Conservation (phyloP, 2,329 filamentous ascomycete species). For the Botryosphaeria agaves region DNA sequence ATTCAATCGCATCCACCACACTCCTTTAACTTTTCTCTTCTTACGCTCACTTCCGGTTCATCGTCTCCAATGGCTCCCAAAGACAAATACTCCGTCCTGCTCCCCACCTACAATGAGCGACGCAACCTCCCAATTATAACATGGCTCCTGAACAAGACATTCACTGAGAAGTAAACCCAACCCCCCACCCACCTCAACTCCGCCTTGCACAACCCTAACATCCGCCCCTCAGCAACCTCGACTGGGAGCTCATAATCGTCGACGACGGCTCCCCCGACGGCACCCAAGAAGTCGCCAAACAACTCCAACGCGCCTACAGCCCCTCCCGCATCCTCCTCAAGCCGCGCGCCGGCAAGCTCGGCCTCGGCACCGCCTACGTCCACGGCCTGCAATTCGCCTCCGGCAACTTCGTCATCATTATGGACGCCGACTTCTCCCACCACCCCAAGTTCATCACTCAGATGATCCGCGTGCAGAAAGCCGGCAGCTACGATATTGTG, state of each 20-base stretch:
- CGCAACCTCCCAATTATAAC: conserved; percentile 90
- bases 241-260: conserved; percentile 96
- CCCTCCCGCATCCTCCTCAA: conserved; percentile 64
- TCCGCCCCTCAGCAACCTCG: conserved; percentile 49
- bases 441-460: conserved; percentile 97
- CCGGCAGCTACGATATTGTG: conserved; percentile 80
- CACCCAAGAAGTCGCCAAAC: conserved; percentile 76
- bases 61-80: conserved; percentile 21
- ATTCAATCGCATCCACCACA: too few species aligned
- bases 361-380: conserved; percentile 92
- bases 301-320: conserved; percentile 74
- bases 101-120: conserved; percentile 97
- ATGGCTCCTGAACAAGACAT: conserved; percentile 85
- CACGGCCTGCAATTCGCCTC: conserved; percentile 80
- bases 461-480: conserved; percentile 73
- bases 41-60: neutral
- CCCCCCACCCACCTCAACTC: neutral
- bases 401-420: conserved; percentile 96
- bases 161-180: conserved; percentile 54
- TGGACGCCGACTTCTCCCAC: conserved; percentile 99
- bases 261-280: conserved; percentile 96
- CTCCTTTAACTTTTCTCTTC: too few species aligned
- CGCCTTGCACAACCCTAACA: neutral
- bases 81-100: conserved; percentile 90
- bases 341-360: conserved; percentile 82